A percentile compares a stretch with the other conserved stretches of the same genome.
Conservation (phyloP, 305 asterid genomes). For the Petunia hybrid region DNA sequence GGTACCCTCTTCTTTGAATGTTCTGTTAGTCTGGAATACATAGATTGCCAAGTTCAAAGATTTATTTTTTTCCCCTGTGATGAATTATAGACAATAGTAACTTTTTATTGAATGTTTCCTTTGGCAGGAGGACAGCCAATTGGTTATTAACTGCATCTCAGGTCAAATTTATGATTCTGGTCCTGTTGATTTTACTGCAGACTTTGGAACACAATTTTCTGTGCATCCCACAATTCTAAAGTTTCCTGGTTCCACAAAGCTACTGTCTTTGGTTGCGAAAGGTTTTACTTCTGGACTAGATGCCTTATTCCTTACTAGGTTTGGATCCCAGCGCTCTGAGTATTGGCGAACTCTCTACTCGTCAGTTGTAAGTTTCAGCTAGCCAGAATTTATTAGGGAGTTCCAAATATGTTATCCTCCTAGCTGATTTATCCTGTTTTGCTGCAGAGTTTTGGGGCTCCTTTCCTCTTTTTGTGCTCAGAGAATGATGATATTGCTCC, state of each 20-base stretch:
- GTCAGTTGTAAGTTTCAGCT: constrained; percentile 71
- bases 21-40: constrained; percentile 25
- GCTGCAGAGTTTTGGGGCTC: constrained; percentile 74
- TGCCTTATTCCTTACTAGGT: constrained; percentile 86
- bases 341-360: constrained; percentile 86
- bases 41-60: constrained; percentile 23
- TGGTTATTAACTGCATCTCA: constrained; percentile 76
- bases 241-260: constrained; percentile 81
- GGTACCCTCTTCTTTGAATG: constrained; percentile 49
- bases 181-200: constrained; percentile 76
- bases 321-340: constrained; percentile 76
- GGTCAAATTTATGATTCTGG: constrained; percentile 94
- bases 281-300: constrained; percentile 80
- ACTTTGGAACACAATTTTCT: constrained; percentile 81
- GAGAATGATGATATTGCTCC: constrained; percentile 78
- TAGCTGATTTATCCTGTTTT: constrained; percentile 32
- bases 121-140: constrained; percentile 77
- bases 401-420: constrained; percentile 26
- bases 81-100: constrained; percentile 23
- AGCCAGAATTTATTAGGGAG: constrained; percentile 23
- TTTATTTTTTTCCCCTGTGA: constrained; percentile 24
- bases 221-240: constrained; percentile 62
- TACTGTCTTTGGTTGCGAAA: constrained; percentile 70
- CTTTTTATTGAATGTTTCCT: constrained; percentile 34
- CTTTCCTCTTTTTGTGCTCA: constrained; percentile 78